These are phyloP conservation scores for Aspergillus saccharolyticus DNA, from an alignment of 495 filamentous ascomycete species.

Conservation along the genomic window DNA sequence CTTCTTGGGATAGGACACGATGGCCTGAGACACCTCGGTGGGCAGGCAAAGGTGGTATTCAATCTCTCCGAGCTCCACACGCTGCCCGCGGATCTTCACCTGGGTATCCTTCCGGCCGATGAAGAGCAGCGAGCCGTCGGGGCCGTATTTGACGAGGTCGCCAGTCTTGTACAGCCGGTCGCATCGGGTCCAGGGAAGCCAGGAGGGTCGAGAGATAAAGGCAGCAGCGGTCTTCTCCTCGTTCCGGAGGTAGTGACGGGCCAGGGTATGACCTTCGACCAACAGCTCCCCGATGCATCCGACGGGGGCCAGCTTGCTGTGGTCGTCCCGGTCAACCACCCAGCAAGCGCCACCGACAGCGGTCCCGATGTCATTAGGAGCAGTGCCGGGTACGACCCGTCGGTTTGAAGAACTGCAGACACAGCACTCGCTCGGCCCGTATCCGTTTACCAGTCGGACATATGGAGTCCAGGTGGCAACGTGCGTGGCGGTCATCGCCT, in stretches of 20 bases:
- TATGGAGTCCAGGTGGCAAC: conserved; percentile 41
- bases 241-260: conserved; percentile 36
- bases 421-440: conserved; percentile 50
- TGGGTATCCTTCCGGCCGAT: conserved; percentile 33
- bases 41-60: conserved; percentile 13
- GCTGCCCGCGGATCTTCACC: conserved; percentile 38
- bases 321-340: conserved; percentile 33
- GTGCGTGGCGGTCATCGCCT: conserved; percentile 37
- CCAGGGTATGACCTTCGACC: conserved; percentile 39
- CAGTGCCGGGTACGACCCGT: conserved; percentile 1
- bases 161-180: conserved; percentile 31
- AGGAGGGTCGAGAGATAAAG: conserved; percentile 45
- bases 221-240: conserved; percentile 27
- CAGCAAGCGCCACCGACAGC: conserved; percentile 22
- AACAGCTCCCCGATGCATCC: conserved; percentile 41
- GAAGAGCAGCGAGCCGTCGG: conserved; percentile 19
- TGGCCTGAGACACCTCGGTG: conserved; percentile 7
- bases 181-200: conserved; percentile 22
- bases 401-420: conserved; percentile 7
- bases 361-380: conserved; percentile 1
- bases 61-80: conserved; percentile 42
- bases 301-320: conserved; percentile 32
- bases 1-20: conserved; percentile 11
- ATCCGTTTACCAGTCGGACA: conserved; percentile 45
- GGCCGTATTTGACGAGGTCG: conserved; percentile 21